Evolutionary conservation across 495 filamentous ascomycete species (phyloP).

Genomic region (Xylaria flabelliformis): DNA sequence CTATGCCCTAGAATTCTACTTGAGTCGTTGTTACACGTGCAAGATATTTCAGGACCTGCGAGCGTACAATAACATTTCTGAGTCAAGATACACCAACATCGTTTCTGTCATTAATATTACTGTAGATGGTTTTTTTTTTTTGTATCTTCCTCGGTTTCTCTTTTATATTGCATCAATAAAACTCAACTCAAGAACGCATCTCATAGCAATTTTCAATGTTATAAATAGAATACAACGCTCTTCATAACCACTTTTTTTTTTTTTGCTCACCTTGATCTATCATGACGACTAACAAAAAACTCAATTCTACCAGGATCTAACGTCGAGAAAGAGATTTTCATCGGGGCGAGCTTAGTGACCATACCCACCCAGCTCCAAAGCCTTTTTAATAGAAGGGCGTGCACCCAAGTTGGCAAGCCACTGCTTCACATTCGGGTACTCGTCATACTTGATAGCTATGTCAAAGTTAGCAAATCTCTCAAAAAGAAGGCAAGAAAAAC

Average conservation of each 20-base stretch:
- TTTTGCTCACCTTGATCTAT: neutral
- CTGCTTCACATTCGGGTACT: constrained; percentile 42
- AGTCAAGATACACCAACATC: neutral
- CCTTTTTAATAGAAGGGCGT: constrained; percentile 46
- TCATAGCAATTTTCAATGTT: neutral
- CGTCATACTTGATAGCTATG: constrained; percentile 9
- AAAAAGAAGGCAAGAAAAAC: neutral
- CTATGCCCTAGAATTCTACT: too few species aligned
- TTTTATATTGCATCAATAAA: neutral
- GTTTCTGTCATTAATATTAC: neutral
- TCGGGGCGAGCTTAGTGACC: neutral
- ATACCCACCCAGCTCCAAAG: constrained; percentile 17
- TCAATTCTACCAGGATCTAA: neutral
- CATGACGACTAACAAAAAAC: neutral
- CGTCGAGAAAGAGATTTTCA: neutral
- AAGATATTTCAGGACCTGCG: too few species aligned
- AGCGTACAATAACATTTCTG: too few species aligned
- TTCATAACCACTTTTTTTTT: neutral
- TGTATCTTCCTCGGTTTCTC: neutral
- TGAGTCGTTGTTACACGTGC: too few species aligned
- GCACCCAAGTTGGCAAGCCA: constrained; percentile 44
- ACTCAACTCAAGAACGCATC: neutral
- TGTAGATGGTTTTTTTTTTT: neutral
- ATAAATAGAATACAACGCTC: neutral
- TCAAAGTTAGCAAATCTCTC: constrained; percentile 6